Base-by-base conservation (phyloP, 2,329 filamentous ascomycete species). In the Penicillium sp. region DNA sequence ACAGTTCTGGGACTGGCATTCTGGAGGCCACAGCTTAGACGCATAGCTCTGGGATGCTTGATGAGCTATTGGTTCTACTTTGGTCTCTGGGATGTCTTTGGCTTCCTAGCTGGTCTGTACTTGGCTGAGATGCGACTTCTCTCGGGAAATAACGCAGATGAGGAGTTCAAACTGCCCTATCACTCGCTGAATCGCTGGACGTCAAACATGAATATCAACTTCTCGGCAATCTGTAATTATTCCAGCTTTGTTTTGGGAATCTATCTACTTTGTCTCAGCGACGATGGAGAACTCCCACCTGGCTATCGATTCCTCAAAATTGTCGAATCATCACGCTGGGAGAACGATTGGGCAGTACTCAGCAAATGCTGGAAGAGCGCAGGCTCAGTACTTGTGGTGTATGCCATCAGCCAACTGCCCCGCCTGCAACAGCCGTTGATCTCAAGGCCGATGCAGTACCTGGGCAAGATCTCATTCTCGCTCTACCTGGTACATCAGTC, bases 381-480 rank as follows among this genome's bases (percentile, higher is more conserved):
- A 19, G 69, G 69, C 3, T 54, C 69, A 0, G 62, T 62, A 9
- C 35, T 68, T 4, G 17, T 67, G 15, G 64, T 71, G 10, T 69
- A 66, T 26, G 67, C 64, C 17, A 65, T 71, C 22, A 60, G 63
- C 42, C 61, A 67, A 22, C 68, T 67, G 13, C 59, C 54, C 3
- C n/a, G 47, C 4, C 58, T 72, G 3, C 70, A 72, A 54, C 19
- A 30, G 12, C 68, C 67, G 10, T 58, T 72, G 38, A 65, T 57
- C 4, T 66, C 66, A 9, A 53, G 57, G 1, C 55, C 68, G 9
- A 59, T 69, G 15, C 71, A 71, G 53, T 75, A 73, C 51, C 61
- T 75, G 22, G 73, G 73, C 10, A 65, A 69, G 30, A 72, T 75
- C 13, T 73, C 71, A 2, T 75, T 73, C 55, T 69, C 73, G n/a